Conservation (phyloP, 1,139 yeast species). For the Diutina ranongensis region DNA sequence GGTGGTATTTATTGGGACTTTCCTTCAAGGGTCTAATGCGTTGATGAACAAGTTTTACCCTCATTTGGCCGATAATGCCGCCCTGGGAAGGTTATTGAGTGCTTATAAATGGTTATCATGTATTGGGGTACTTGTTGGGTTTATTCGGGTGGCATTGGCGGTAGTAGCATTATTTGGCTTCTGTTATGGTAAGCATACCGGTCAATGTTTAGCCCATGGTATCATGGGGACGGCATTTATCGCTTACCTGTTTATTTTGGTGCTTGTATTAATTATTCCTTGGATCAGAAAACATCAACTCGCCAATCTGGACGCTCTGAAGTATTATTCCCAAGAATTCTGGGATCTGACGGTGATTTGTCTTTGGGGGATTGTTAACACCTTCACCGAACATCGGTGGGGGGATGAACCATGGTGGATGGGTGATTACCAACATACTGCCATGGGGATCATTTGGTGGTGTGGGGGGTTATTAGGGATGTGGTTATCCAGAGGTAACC, state of each 20-base stretch:
- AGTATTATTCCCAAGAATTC: constrained; percentile 58
- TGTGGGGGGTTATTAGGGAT: constrained; percentile 83
- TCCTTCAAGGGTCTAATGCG: constrained; percentile 41
- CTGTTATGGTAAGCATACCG: constrained; percentile 57
- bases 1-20: constrained; percentile 41
- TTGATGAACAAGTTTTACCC: constrained; percentile 18
- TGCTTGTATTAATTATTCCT: constrained; percentile 57
- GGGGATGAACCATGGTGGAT: constrained; percentile 77
- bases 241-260: constrained; percentile 60
- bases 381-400: constrained; percentile 95
- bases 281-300: constrained; percentile 36
- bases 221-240: constrained; percentile 90
- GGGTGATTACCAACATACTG: constrained; percentile 88
- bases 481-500: constrained; percentile 47
- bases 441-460: constrained; percentile 97
- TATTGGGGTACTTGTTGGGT: constrained; percentile 40
- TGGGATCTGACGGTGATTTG: constrained; percentile 75
- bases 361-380: constrained; percentile 84
- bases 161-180: constrained; percentile 80
- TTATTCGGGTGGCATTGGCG: constrained; percentile 67
- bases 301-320: constrained; percentile 13
- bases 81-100: constrained; percentile 8
- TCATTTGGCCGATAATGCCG: constrained; percentile 14
- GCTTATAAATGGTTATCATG: constrained; percentile 38
- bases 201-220: constrained; percentile 95